phyloP scores from a whole-genome alignment of 2,329 filamentous ascomycete species.

The Endocalyx cinctus region DNA sequence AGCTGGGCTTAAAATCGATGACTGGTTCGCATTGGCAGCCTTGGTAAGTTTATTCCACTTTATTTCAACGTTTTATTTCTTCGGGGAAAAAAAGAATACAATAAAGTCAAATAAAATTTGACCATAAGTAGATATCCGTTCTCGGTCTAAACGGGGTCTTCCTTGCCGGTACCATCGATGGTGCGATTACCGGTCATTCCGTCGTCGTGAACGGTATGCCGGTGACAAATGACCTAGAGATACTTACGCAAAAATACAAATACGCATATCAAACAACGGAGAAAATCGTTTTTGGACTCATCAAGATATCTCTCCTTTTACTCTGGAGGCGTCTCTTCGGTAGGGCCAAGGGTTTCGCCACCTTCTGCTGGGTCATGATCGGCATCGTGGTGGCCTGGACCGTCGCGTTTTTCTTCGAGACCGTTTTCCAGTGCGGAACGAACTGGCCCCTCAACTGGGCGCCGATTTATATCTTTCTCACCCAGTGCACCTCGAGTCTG shows the following conservation, averaged over 20 bases:
- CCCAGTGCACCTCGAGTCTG: slow-evolving; percentile 5
- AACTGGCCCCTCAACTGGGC: slow-evolving; percentile 12
- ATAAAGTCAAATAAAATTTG: no score
- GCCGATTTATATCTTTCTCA: slow-evolving; percentile 9
- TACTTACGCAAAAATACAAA: slow-evolving; percentile 13
- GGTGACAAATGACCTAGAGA: slow-evolving; percentile 8
- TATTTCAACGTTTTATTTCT: no score
- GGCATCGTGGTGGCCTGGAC: slow-evolving; percentile 11
- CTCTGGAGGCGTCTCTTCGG: slow-evolving; percentile 17
- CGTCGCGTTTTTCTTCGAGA: slow-evolving; percentile 17
- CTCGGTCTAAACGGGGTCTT: slow-evolving; percentile 10
- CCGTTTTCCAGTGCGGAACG: slow-evolving; percentile 15
- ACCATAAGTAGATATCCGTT: slow-evolving; percentile 4
- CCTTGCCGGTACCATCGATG: slow-evolving; percentile 7
- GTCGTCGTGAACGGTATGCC: slow-evolving; percentile 8
- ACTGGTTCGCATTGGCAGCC: slow-evolving; percentile 10
- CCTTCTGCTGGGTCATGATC: slow-evolving; percentile 11
- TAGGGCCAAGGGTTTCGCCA: slow-evolving; percentile 3
- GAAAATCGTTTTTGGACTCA: slow-evolving; percentile 14
- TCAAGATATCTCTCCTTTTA: slow-evolving; percentile 18
- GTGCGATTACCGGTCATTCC: slow-evolving; percentile 8
- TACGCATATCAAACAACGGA: slow-evolving; percentile 15
- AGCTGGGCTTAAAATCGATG: slow-evolving; percentile 8
- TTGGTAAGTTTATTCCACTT: no score
- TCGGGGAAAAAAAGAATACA: no score